Conservation (phyloP, 208 protist genomes). For the Entamoeba invadens region DNA sequence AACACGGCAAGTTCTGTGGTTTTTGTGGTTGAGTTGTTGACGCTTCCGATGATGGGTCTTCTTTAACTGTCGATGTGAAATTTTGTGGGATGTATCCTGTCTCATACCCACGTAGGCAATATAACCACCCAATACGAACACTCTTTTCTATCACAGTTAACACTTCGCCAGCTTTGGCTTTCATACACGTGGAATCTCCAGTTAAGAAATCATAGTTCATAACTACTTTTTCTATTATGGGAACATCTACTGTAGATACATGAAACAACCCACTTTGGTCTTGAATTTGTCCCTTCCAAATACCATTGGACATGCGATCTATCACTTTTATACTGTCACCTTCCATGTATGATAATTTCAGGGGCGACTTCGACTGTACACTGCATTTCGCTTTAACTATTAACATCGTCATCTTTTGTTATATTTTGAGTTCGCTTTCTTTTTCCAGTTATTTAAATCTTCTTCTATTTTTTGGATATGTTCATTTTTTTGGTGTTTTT, state of each 20-base stretch:
- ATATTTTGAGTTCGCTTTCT: no score
- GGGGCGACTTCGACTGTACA: background rate
- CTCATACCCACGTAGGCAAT: background rate
- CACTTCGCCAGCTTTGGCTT: background rate
- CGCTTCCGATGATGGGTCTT: background rate
- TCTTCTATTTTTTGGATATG: no score
- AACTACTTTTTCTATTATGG: background rate
- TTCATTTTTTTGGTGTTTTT: no score
- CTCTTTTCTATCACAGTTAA: background rate
- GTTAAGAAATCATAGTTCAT: background rate
- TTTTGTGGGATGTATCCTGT: background rate
- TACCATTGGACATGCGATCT: background rate
- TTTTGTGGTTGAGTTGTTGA: background rate
- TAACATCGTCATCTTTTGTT: background rate
- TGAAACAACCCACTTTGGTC: background rate
- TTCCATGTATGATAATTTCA: background rate
- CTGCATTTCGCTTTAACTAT: background rate
- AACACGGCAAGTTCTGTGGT: background rate
- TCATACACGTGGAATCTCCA: background rate
- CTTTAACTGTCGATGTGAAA: background rate
- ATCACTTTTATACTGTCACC: background rate
- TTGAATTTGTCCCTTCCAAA: background rate
- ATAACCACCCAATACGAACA: background rate
- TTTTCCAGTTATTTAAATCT: no score
- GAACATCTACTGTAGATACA: background rate